Percentiles rank a stretch among this genome's conserved stretches.
These are phyloP conservation scores for Boletus rubroflammeus DNA, from an alignment of 768 basidiomycete genomes.

Conservation along the genomic window DNA sequence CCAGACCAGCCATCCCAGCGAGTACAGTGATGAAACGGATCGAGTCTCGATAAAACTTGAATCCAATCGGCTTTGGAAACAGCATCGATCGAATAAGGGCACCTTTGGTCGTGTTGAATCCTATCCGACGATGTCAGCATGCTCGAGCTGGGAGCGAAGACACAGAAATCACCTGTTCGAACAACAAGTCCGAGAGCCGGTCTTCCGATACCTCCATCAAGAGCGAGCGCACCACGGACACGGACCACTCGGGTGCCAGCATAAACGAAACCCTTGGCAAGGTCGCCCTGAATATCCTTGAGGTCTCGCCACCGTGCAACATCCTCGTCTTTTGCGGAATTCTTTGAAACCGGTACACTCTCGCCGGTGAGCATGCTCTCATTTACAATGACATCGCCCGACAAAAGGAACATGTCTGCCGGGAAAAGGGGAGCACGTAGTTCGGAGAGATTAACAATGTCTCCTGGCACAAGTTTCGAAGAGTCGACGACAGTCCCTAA, in stretches of 20 bases:
- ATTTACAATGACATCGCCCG: slow-evolving; percentile 96
- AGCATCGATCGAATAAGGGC: slow-evolving; percentile 95
- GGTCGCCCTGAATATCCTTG: slow-evolving; percentile 56
- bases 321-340: slow-evolving; percentile 76
- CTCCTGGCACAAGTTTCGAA: slow-evolving; percentile 81
- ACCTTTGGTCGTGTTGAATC: slow-evolving; percentile 97
- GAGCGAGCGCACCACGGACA: slow-evolving; percentile 59
- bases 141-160: not conserved
- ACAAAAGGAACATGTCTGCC: slow-evolving; percentile 87
- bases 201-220: slow-evolving; percentile 48
- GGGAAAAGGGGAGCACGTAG: slow-evolving; percentile 73
- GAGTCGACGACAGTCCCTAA: slow-evolving; percentile 75
- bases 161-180: slow-evolving; percentile 63
- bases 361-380: slow-evolving; percentile 99
- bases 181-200: slow-evolving; percentile 82
- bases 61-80: slow-evolving; percentile 97
- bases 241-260: slow-evolving; percentile 89
- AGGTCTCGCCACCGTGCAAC: slow-evolving; percentile 66
- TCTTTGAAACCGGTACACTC: slow-evolving; percentile 94
- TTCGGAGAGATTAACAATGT: slow-evolving; percentile 85
- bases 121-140: slow-evolving; percentile 34
- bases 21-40: slow-evolving; percentile 89
- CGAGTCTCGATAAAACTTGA: slow-evolving; percentile 96
- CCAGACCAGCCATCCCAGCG: slow-evolving; percentile 84
- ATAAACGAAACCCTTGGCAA: slow-evolving; percentile 82